Conservation (phyloP, 2,329 filamentous ascomycete genomes). For the Exophiala alcalophila region DNA sequence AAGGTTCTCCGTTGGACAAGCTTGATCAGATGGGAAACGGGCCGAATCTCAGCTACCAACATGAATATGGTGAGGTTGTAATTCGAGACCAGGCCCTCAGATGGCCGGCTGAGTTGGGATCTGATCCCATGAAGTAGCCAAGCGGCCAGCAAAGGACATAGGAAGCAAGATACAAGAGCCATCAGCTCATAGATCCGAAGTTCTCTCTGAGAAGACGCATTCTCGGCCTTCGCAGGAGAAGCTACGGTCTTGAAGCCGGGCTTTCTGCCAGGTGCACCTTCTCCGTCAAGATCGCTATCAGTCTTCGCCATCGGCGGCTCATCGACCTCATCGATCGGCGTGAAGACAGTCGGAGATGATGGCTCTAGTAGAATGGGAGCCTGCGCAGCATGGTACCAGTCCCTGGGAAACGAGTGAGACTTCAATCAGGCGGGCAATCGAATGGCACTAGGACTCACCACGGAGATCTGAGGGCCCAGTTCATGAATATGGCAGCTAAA, state of each 20-base stretch:
- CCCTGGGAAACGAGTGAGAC: constrained; percentile 44
- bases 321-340: constrained; percentile 34
- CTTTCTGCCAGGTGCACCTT: not conserved
- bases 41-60: constrained; percentile 79
- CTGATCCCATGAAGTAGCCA: constrained; percentile 80
- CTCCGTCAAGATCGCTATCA: not conserved
- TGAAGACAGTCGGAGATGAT: constrained; percentile 28
- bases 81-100: constrained; percentile 83
- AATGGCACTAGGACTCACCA: constrained; percentile 58
- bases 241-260: constrained; percentile 11
- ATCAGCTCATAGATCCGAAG: constrained; percentile 71
- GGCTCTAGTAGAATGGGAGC: constrained; percentile 57
- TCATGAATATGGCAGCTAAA: constrained; percentile 79
- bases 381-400: constrained; percentile 73
- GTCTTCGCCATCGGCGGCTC: constrained; percentile 31
- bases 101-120: constrained; percentile 74
- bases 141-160: constrained; percentile 74
- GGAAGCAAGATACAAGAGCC: constrained; percentile 74
- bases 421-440: constrained; percentile 11
- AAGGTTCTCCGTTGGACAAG: constrained; percentile 76
- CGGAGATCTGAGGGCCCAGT: constrained; percentile 86
- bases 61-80: constrained; percentile 92
- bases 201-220: constrained; percentile 52
- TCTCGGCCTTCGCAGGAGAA: constrained; percentile 21
- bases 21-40: constrained; percentile 75